Evolutionary conservation across 2,329 filamentous ascomycete species (phyloP).

Genomic region (Penicillium sp.): DNA sequence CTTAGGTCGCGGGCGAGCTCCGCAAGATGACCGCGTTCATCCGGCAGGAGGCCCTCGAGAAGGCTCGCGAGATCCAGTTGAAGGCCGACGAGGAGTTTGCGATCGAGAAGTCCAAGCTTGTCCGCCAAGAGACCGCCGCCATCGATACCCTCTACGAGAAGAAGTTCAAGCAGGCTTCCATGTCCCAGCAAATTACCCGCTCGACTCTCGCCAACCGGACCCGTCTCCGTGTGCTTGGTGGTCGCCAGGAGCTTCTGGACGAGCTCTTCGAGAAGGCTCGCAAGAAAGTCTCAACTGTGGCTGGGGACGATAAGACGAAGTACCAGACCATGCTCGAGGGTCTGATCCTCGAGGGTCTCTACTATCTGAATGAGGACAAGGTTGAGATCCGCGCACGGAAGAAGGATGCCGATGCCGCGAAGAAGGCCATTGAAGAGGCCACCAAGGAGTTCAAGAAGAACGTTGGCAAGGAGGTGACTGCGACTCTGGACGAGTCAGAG

Average conservation of each 20-base stretch:
- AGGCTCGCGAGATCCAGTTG: conserved; percentile 94
- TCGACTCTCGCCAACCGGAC: conserved; percentile 97
- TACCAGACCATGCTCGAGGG: conserved; percentile 78
- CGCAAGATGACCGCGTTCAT: conserved; percentile 99
- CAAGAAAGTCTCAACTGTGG: conserved; percentile 68
- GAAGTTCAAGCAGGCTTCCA: conserved; percentile 98
- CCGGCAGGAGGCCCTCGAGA: conserved; percentile 96
- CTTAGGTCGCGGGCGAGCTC: conserved; percentile 91
- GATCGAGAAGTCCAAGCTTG: conserved; percentile 98
- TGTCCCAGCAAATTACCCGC: conserved; percentile 98
- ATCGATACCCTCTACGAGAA: conserved; percentile 95
- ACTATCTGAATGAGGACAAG: conserved; percentile 81
- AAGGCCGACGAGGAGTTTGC: conserved; percentile 99
- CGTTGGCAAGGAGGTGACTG: conserved; percentile 68
- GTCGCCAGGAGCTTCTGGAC: conserved; percentile 89
- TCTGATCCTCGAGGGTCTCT: conserved; percentile 85
- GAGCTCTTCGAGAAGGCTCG: conserved; percentile 81
- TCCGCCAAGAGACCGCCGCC: conserved; percentile 88
- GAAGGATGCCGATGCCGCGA: conserved; percentile 74
- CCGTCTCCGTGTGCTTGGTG: conserved; percentile 81
- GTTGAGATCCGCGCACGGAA: conserved; percentile 75
- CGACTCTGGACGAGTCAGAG: conserved; percentile 76
- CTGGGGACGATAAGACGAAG: conserved; percentile 59
- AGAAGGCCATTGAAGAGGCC: conserved; percentile 77
- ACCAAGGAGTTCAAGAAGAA: conserved; percentile 82